A percentile compares a stretch with the other conserved stretches of the same genome.
phyloP scores from a whole-genome alignment of 78 protist genomes.

The Mantamonas sphyraenae region DNA sequence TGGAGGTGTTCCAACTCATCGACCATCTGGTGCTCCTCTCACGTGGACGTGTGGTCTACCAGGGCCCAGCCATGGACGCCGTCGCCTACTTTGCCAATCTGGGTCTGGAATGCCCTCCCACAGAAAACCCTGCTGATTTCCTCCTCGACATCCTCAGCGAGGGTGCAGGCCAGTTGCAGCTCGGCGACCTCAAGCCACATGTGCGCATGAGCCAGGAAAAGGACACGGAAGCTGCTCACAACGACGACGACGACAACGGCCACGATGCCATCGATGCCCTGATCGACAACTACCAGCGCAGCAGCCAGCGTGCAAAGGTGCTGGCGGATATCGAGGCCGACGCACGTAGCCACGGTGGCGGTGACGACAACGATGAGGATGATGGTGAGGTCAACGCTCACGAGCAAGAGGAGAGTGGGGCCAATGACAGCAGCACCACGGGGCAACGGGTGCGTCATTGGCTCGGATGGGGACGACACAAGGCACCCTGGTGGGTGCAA shows the following conservation, averaged over 20 bases:
- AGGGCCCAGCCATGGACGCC: constrained; percentile 18
- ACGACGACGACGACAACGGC: too few species aligned
- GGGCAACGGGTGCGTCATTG: not conserved
- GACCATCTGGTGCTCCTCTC: constrained; percentile 56
- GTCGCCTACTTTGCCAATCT: constrained; percentile 24
- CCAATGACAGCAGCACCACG: not conserved
- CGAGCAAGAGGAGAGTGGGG: not conserved
- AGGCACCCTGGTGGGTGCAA: not conserved
- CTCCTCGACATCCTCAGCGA: constrained; percentile 20
- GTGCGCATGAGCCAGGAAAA: too few species aligned
- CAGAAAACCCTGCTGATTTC: constrained; percentile 56
- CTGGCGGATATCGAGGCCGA: too few species aligned
- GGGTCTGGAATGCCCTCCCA: constrained; percentile 14
- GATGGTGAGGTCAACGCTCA: too few species aligned
- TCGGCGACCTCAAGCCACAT: not conserved
- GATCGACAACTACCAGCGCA: too few species aligned
- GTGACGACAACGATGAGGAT: too few species aligned
- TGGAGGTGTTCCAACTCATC: constrained; percentile 37
- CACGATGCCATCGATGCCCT: too few species aligned
- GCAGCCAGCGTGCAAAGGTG: not conserved
- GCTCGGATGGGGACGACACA: not conserved
- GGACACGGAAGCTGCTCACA: too few species aligned
- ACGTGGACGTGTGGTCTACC: constrained; percentile 45
- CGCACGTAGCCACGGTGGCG: too few species aligned
- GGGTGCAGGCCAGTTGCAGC: not conserved